Percentiles rank a stretch among this genome's conserved stretches.
phyloP scores from a whole-genome alignment of 2,329 filamentous ascomycete species.

The Lachnellula cervina region DNA sequence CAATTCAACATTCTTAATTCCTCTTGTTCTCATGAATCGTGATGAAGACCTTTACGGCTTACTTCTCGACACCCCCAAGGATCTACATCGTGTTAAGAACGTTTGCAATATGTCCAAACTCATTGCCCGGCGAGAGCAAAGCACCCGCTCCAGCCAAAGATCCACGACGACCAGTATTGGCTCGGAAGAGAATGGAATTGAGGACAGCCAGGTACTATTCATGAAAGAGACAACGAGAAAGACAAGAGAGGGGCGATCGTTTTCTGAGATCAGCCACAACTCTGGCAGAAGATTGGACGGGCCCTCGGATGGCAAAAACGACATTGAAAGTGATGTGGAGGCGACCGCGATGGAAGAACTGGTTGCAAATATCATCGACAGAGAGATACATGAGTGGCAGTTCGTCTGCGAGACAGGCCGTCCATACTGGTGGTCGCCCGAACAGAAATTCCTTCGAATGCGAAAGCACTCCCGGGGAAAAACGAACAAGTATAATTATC shows the following conservation, averaged over 20 bases:
- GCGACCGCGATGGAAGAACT: slow-evolving; percentile 11
- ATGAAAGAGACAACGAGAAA: slow-evolving; percentile 13
- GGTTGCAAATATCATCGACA: slow-evolving; percentile 27
- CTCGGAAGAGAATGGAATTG: slow-evolving; percentile 9
- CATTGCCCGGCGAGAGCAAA: neutral
- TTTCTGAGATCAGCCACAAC: slow-evolving; percentile 26
- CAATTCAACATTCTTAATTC: neutral
- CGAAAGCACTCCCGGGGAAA: slow-evolving; percentile 11
- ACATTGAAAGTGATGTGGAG: slow-evolving; percentile 1
- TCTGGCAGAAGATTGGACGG: slow-evolving; percentile 11
- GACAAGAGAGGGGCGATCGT: slow-evolving; percentile 12
- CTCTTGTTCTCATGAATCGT: neutral
- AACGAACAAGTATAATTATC: slow-evolving; percentile 3
- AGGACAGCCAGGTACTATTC: slow-evolving; percentile 24
- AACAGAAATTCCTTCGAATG: slow-evolving; percentile 18
- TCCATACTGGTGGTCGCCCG: slow-evolving; percentile 32
- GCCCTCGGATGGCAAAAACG: slow-evolving; percentile 1
- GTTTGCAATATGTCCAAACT: neutral
- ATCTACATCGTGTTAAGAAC: neutral
- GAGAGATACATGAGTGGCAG: slow-evolving; percentile 31
- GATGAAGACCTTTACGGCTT: neutral
- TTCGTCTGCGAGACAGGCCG: slow-evolving; percentile 27
- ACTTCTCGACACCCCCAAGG: neutral
- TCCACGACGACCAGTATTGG: neutral
- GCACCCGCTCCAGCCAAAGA: neutral